These are phyloP conservation scores for Paraphaeosphaeria sporulosa DNA, from an alignment of 2,329 filamentous ascomycete genomes.

Conservation along the genomic window DNA sequence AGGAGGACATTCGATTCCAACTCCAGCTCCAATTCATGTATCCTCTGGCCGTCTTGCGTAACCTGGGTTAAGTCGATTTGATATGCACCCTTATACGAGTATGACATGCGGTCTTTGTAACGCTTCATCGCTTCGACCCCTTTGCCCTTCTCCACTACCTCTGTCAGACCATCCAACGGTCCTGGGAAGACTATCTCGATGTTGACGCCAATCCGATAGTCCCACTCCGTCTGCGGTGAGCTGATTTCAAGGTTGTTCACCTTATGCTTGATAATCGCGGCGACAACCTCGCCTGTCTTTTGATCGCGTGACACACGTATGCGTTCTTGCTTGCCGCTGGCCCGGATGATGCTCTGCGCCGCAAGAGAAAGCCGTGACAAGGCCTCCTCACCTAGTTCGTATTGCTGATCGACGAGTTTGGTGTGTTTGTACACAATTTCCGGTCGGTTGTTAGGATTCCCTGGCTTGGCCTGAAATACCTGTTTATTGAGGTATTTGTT, in stretches of 20 bases:
- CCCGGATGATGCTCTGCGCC: constrained; percentile 64
- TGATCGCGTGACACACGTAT: constrained; percentile 74
- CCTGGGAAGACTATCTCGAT: constrained; percentile 87
- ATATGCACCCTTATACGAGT: constrained; percentile 80
- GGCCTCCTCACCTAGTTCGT: constrained; percentile 60
- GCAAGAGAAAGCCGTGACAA: constrained; percentile 54
- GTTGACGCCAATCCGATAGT: constrained; percentile 93
- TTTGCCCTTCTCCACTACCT: constrained; percentile 53
- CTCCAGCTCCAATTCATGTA: constrained; percentile 85
- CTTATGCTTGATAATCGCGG: constrained; percentile 91
- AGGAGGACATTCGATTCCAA: constrained; percentile 69
- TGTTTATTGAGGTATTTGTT: constrained; percentile 84
- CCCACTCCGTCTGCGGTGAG: constrained; percentile 78
- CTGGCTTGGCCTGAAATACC: constrained; percentile 62
- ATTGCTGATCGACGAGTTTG: constrained; percentile 84
- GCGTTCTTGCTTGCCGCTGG: constrained; percentile 30
- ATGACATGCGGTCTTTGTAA: constrained; percentile 90
- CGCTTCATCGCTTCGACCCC: constrained; percentile 61
- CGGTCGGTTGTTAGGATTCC: constrained; percentile 56
- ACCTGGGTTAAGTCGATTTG: constrained; percentile 95
- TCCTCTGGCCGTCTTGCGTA: constrained; percentile 65
- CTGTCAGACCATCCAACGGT: constrained; percentile 62
- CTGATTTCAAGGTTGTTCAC: constrained; percentile 87
- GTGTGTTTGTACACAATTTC: constrained; percentile 82
- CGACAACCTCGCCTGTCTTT: constrained; percentile 72